Evolutionary conservation across 202 grass and related monocot genomes (phyloP).

Genomic region (Sporobolus alterniflorus): DNA sequence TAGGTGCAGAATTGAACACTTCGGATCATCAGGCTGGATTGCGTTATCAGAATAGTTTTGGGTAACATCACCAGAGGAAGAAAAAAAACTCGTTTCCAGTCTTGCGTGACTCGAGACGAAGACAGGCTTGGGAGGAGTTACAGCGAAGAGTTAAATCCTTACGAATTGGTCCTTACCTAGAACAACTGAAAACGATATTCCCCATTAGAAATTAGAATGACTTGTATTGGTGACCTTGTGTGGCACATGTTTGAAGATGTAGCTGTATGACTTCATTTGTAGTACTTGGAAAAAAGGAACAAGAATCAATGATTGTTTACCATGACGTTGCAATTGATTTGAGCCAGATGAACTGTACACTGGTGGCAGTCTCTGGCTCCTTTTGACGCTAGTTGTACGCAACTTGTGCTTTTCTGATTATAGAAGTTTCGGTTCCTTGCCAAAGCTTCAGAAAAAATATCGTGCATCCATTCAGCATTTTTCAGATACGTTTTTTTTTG

Average conservation of each 20-base stretch:
- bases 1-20: conserved; percentile 52
- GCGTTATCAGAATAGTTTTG: conserved; percentile 11
- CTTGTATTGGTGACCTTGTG: conserved; percentile 14
- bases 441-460: not conserved
- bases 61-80: not conserved
- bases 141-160: not conserved
- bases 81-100: conserved; percentile 4
- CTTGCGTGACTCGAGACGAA: conserved; percentile 32
- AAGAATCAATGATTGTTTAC: not conserved
- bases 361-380: not conserved
- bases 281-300: not conserved
- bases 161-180: conserved; percentile 40
- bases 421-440: not conserved
- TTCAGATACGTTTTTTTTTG: not conserved
- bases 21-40: conserved; percentile 8
- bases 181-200: conserved; percentile 35
- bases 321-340: not conserved
- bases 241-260: not conserved
- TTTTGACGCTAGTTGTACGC: not conserved
- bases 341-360: not conserved
- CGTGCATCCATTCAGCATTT: not conserved
- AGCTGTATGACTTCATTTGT: conserved; percentile 17
- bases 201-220: not conserved
- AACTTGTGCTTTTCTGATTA: conserved; percentile 3
- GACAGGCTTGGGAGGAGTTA: conserved; percentile 25